These are phyloP conservation scores for Mycena kentingensis DNA, from an alignment of 768 basidiomycete species.

Conservation along the genomic window DNA sequence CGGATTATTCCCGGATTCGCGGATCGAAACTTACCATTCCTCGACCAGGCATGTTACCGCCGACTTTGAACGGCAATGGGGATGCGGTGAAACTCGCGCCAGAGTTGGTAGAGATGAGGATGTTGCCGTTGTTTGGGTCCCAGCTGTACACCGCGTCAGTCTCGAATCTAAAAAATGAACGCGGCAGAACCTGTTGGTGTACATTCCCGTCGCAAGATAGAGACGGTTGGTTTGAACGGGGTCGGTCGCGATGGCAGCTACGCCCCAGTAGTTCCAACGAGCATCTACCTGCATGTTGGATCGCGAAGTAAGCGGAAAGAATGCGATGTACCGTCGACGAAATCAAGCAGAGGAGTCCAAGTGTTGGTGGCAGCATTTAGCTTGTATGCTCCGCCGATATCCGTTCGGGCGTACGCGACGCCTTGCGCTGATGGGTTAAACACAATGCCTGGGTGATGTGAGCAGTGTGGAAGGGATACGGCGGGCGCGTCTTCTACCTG, in stretches of 20 bases:
- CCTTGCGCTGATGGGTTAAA: constrained; percentile 57
- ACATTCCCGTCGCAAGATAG: constrained; percentile 62
- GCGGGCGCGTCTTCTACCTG: constrained; percentile 42
- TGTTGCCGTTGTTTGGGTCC: constrained; percentile 65
- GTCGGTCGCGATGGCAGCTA: constrained; percentile 64
- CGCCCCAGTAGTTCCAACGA: constrained; percentile 62
- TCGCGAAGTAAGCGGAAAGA: not conserved
- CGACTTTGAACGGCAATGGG: constrained; percentile 63
- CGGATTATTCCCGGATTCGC: constrained; percentile 11
- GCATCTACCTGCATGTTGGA: constrained; percentile 22
- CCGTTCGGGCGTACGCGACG: constrained; percentile 65
- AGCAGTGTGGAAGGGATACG: constrained; percentile 41
- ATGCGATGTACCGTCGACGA: constrained; percentile 32
- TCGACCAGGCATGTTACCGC: constrained; percentile 71
- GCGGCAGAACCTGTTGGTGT: constrained; percentile 44
- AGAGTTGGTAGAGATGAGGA: constrained; percentile 59
- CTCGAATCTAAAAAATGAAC: not conserved
- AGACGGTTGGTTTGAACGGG: constrained; percentile 57
- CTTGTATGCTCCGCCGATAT: constrained; percentile 67
- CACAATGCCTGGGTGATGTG: constrained; percentile 47
- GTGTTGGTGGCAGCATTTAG: constrained; percentile 54
- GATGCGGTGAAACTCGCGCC: constrained; percentile 58
- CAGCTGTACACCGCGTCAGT: constrained; percentile 32
- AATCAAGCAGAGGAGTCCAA: constrained; percentile 67
- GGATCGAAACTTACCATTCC: constrained; percentile 62